phyloP scores from a whole-genome alignment of 2,329 filamentous ascomycete species.

The Fusarium falciforme region DNA sequence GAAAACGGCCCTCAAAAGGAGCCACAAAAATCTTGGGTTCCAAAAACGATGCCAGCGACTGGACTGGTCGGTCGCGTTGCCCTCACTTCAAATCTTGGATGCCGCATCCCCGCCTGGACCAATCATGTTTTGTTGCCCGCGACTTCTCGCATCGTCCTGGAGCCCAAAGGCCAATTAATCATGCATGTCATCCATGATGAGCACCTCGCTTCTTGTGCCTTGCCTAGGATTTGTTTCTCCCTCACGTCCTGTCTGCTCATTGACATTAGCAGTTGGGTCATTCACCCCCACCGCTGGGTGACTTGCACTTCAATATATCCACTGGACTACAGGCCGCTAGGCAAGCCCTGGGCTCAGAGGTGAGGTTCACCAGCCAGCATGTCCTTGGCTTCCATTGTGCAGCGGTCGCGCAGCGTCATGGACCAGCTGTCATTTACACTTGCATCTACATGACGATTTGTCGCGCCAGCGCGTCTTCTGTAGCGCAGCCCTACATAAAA shows the following conservation, averaged over 20 bases:
- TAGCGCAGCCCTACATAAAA: conserved; percentile 27
- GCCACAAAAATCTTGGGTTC: conserved; percentile 10
- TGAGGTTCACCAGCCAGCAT: conserved; percentile 1
- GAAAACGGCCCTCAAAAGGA: background rate
- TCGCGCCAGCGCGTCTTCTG: conserved; percentile 1
- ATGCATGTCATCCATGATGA: conserved; percentile 43
- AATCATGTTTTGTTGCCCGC: conserved; percentile 29
- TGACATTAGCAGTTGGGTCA: conserved; percentile 1
- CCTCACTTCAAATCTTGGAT: conserved; percentile 27
- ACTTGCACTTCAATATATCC: conserved; percentile 20
- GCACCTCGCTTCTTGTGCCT: conserved; percentile 7
- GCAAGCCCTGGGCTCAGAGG: conserved; percentile 16
- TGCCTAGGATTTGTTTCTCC: conserved; percentile 6
- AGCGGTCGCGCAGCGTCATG: conserved; percentile 3
- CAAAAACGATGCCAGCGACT: conserved; percentile 17
- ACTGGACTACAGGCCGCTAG: conserved; percentile 22
- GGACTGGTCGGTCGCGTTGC: conserved; percentile 19
- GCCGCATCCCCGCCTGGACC: conserved; percentile 26
- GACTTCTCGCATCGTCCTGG: conserved; percentile 20
- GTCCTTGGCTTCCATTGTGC: conserved; percentile 15
- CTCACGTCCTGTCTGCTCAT: conserved; percentile 10
- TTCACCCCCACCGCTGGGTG: background rate
- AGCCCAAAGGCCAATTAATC: conserved; percentile 38
- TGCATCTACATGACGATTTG: conserved; percentile 28
- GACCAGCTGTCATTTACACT: conserved; percentile 18